These are phyloP conservation scores for Excoecaria cochinchinensis DNA, from an alignment of 345 rosid species.

Conservation along the genomic window DNA sequence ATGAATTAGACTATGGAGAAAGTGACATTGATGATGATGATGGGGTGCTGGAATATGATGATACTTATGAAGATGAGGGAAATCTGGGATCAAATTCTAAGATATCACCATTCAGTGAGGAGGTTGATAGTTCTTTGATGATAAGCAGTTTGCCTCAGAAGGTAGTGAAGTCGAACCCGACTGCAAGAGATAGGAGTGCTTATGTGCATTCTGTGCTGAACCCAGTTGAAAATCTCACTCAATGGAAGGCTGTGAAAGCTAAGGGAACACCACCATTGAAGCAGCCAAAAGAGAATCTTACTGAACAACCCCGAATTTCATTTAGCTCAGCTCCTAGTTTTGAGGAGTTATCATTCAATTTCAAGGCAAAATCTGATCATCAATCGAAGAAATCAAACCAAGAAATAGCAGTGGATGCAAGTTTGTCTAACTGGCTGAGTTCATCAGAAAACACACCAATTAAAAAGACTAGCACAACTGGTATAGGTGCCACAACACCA, in stretches of 20 bases:
- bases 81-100: conserved; percentile 3
- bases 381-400: conserved; percentile 43
- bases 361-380: conserved; percentile 38
- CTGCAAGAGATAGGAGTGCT: conserved; percentile 45
- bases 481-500: conserved; percentile 30
- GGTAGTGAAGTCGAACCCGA: conserved; percentile 36
- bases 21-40: conserved; percentile 22
- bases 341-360: conserved; percentile 39
- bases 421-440: conserved; percentile 90
- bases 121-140: conserved; percentile 7
- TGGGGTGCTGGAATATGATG: conserved; percentile 17
- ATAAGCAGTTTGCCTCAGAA: conserved; percentile 5
- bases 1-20: conserved; percentile 33
- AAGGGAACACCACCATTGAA: conserved; percentile 44
- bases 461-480: conserved; percentile 36
- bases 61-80: conserved; percentile 10
- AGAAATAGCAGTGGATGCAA: conserved; percentile 68
- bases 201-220: conserved; percentile 65
- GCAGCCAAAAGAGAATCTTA: conserved; percentile 68
- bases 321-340: conserved; percentile 32
- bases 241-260: conserved; percentile 79
- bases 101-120: not conserved
- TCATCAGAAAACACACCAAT: conserved; percentile 54
- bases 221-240: conserved; percentile 91
- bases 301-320: conserved; percentile 18